phyloP scores from a whole-genome alignment of 768 basidiomycete species.

The Rhodotorula diobovata region DNA sequence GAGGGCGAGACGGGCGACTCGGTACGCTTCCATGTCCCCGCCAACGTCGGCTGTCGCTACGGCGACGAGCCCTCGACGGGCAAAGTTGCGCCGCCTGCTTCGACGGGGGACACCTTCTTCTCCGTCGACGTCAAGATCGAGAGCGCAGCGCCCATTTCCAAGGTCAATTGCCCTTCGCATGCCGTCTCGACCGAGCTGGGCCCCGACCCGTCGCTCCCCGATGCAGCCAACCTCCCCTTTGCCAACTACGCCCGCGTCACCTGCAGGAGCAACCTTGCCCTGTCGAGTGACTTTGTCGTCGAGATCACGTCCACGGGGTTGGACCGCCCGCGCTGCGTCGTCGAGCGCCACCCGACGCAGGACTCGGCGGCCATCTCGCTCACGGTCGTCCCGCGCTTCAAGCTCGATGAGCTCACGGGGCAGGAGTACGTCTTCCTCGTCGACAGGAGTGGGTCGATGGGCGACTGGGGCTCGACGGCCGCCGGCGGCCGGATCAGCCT shows the following conservation, averaged over 20 bases:
- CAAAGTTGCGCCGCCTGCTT: slow-evolving; percentile 44
- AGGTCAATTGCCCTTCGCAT: slow-evolving; percentile 38
- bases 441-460: slow-evolving; percentile 61
- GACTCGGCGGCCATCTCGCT: slow-evolving; percentile 54
- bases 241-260: slow-evolving; percentile 47
- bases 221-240: slow-evolving; percentile 50
- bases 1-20: slow-evolving; percentile 55
- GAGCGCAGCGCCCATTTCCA: slow-evolving; percentile 23
- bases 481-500: slow-evolving; percentile 21
- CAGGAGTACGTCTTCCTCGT: slow-evolving; percentile 60
- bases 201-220: slow-evolving; percentile 5
- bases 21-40: slow-evolving; percentile 58
- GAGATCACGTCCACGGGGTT: slow-evolving; percentile 54
- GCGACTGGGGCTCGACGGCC: not conserved
- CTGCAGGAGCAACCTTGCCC: slow-evolving; percentile 34
- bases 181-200: slow-evolving; percentile 30
- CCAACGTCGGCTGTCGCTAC: slow-evolving; percentile 56
- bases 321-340: slow-evolving; percentile 59
- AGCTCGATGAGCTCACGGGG: slow-evolving; percentile 48
- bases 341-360: slow-evolving; percentile 43
- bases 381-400: slow-evolving; percentile 57
- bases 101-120: slow-evolving; percentile 41
- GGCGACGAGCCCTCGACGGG: slow-evolving; percentile 52
- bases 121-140: slow-evolving; percentile 28
- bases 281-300: slow-evolving; percentile 55